Evolutionary conservation across 768 basidiomycete species (phyloP).

Genomic region (Tulasnella calospora): DNA sequence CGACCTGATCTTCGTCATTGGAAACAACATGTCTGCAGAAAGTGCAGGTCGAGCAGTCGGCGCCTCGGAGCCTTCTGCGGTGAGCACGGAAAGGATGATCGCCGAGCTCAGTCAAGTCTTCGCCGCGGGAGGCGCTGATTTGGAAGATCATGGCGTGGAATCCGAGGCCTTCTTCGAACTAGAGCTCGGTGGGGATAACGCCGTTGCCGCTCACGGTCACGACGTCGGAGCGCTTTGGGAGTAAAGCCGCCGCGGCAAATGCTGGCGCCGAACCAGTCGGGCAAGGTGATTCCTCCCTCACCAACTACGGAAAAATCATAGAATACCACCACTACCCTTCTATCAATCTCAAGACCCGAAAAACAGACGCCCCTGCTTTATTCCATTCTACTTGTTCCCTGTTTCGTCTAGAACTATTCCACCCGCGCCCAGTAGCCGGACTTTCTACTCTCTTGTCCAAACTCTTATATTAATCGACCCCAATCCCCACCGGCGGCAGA

Average conservation of each 20-base stretch:
- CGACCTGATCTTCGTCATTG: slow-evolving; percentile 27
- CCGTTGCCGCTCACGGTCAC: slow-evolving; percentile 46
- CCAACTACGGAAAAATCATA: background rate
- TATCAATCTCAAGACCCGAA: background rate
- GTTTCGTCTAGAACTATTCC: slow-evolving; percentile 2
- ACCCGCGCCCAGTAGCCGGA: background rate
- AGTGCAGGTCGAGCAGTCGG: slow-evolving; percentile 1
- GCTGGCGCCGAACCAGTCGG: background rate
- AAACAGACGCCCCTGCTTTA: background rate
- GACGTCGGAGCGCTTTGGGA: slow-evolving; percentile 45
- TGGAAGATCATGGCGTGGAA: slow-evolving; percentile 44
- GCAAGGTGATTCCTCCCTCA: background rate
- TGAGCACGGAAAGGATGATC: slow-evolving; percentile 27
- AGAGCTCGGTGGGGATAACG: slow-evolving; percentile 42
- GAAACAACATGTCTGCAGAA: background rate
- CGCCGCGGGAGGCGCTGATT: slow-evolving; percentile 16
- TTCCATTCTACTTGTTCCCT: background rate
- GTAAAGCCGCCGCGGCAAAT: background rate
- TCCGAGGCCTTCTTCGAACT: slow-evolving; percentile 54
- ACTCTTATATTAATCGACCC: background rate
- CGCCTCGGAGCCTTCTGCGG: slow-evolving; percentile 30
- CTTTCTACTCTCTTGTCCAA: background rate
- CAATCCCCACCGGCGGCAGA: background rate
- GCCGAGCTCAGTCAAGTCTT: slow-evolving; percentile 14
- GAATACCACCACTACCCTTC: background rate